phyloP scores from a whole-genome alignment of 305 asterid species.

The Fraxinus greggii region DNA sequence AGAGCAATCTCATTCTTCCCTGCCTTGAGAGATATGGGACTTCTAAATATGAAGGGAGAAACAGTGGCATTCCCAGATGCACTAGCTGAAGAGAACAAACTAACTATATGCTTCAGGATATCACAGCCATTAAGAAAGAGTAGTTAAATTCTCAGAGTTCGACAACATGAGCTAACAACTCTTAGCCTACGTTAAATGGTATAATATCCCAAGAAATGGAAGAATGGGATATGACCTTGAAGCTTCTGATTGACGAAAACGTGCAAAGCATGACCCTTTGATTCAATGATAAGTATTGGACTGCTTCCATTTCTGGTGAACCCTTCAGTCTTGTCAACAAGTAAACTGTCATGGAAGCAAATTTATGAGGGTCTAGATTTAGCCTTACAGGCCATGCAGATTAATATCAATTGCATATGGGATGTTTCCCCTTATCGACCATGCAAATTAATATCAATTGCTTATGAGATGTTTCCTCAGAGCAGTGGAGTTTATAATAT shows the following conservation, averaged over 20 bases:
- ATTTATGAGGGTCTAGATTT: slow-evolving; percentile 19
- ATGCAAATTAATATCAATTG: slow-evolving; percentile 10
- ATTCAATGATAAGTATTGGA: slow-evolving; percentile 68
- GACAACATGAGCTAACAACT: slow-evolving; percentile 7
- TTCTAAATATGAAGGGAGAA: slow-evolving; percentile 50
- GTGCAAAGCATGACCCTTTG: slow-evolving; percentile 86
- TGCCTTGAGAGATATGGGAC: slow-evolving; percentile 58
- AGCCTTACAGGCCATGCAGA: slow-evolving; percentile 10
- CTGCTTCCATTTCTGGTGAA: slow-evolving; percentile 49
- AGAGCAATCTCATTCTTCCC: slow-evolving; percentile 82
- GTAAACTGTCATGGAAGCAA: slow-evolving; percentile 48
- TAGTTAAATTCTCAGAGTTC: not conserved
- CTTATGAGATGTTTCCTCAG: slow-evolving; percentile 3
- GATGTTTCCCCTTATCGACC: slow-evolving; percentile 7
- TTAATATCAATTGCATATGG: slow-evolving; percentile 3
- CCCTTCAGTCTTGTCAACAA: slow-evolving; percentile 55
- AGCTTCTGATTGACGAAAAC: slow-evolving; percentile 72
- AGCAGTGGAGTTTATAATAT: not conserved
- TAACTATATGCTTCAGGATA: slow-evolving; percentile 22
- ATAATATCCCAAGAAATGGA: slow-evolving; percentile 11
- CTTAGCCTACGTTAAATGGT: not conserved
- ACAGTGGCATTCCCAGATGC: slow-evolving; percentile 81
- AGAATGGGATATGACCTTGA: slow-evolving; percentile 53
- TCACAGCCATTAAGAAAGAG: slow-evolving; percentile 13
- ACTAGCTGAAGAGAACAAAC: slow-evolving; percentile 56